These are phyloP conservation scores for Plasmopara viticola DNA, from an alignment of 352 stramenopile species.

Conservation along the genomic window DNA sequence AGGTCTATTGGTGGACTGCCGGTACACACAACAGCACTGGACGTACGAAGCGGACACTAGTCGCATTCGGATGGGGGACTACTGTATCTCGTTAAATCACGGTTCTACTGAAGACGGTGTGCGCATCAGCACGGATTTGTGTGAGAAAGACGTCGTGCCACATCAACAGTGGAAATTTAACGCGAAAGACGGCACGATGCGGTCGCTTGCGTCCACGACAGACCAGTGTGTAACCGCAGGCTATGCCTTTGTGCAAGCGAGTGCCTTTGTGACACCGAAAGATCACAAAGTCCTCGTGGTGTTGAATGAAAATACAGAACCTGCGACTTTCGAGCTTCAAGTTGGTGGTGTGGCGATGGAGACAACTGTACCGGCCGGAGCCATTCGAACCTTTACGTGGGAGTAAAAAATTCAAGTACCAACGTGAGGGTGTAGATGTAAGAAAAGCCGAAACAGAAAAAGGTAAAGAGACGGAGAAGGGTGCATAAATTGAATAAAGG, in stretches of 20 bases:
- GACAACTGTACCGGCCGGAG: slow-evolving; percentile 45
- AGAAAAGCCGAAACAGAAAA: no score
- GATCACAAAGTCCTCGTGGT: slow-evolving; percentile 75
- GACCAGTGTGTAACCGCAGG: slow-evolving; percentile 75
- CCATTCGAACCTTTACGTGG: slow-evolving; percentile 75
- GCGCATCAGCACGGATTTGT: slow-evolving; percentile 48
- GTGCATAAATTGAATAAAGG: no score
- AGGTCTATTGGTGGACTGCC: slow-evolving; percentile 57
- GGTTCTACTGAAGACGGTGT: slow-evolving; percentile 46
- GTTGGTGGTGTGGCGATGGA: slow-evolving; percentile 36
- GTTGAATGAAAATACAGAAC: slow-evolving; percentile 81
- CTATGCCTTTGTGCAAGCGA: slow-evolving; percentile 67
- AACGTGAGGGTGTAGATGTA: no score
- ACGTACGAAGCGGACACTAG: slow-evolving; percentile 38
- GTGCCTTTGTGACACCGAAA: slow-evolving; percentile 63
- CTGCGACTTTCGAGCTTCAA: slow-evolving; percentile 55
- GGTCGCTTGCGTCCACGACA: slow-evolving; percentile 26
- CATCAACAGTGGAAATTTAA: slow-evolving; percentile 63
- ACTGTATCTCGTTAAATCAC: slow-evolving; percentile 67
- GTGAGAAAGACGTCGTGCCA: slow-evolving; percentile 25
- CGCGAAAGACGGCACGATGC: slow-evolving; percentile 40
- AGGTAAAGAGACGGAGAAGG: no score
- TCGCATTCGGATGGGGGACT: slow-evolving; percentile 50
- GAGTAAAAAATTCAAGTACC: slow-evolving; percentile 17
- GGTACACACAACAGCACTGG: slow-evolving; percentile 63